These are phyloP conservation scores for Parietaria judaica DNA, from an alignment of 306 rosid species.

Conservation along the genomic window DNA sequence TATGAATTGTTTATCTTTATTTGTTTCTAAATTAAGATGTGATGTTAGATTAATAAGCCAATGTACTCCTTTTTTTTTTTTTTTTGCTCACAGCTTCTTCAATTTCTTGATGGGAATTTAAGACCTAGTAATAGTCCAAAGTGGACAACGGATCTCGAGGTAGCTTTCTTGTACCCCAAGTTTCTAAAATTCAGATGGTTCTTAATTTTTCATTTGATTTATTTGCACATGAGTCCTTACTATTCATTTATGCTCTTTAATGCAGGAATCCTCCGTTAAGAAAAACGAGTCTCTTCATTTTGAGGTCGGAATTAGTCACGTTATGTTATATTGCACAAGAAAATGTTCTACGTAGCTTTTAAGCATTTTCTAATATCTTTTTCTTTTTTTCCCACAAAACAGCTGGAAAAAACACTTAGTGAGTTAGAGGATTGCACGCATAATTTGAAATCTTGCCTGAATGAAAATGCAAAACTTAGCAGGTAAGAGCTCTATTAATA, in stretches of 20 bases:
- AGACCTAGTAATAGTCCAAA: conserved; percentile 29
- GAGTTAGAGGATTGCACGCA: conserved; percentile 68
- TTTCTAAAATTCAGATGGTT: neutral
- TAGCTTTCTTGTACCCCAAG: conserved; percentile 10
- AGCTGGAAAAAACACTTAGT: conserved; percentile 48
- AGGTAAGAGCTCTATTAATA: conserved; percentile 32
- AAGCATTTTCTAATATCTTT: conserved; percentile 17
- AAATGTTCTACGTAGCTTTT: neutral
- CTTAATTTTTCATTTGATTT: neutral
- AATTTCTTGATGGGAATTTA: conserved; percentile 50
- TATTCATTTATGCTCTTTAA: conserved; percentile 5
- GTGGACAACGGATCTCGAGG: conserved; percentile 44
- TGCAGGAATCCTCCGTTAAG: conserved; percentile 35
- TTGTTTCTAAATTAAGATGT: conserved; percentile 12
- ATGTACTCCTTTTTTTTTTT: too few species aligned
- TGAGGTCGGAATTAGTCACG: conserved; percentile 37
- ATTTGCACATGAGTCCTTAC: neutral
- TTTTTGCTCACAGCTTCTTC: conserved; percentile 55
- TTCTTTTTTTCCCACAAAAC: conserved; percentile 23
- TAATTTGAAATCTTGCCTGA: conserved; percentile 66
- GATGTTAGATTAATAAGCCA: conserved; percentile 3
- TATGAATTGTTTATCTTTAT: neutral
- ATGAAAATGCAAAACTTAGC: conserved; percentile 77
- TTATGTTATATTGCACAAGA: neutral
- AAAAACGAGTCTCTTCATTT: conserved; percentile 29